A percentile compares a stretch with the other conserved stretches of the same genome.
Conservation (phyloP, 108 stramenopile species). For the Cyclostephanos tholiformis region DNA sequence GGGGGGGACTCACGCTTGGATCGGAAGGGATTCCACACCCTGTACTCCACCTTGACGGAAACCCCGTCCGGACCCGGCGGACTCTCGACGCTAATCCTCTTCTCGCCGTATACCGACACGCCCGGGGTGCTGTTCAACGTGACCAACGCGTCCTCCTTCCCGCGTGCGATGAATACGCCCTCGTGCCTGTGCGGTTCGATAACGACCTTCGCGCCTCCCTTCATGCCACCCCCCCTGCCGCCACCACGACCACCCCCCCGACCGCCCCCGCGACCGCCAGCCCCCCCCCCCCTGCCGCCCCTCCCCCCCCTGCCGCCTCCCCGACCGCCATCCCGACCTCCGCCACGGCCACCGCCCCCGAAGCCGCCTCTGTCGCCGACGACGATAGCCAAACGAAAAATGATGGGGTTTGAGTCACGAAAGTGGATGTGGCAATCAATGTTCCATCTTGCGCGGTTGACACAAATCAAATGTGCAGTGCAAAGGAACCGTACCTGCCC, state of each 20-base stretch:
- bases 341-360: slow-evolving; percentile 54
- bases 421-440: too few species aligned
- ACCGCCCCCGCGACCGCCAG: slow-evolving; percentile 51
- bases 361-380: slow-evolving; percentile 55
- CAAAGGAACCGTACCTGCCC: neutral
- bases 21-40: slow-evolving; percentile 99
- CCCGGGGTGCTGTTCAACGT: slow-evolving; percentile 98
- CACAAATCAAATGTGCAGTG: too few species aligned
- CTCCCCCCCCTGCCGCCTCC: slow-evolving; percentile 57
- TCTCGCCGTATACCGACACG: slow-evolving; percentile 99
- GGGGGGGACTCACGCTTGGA: slow-evolving; percentile 86
- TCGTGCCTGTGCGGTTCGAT: slow-evolving; percentile 97
- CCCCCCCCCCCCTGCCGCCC: slow-evolving; percentile 31
- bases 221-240: slow-evolving; percentile 82
- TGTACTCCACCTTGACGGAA: slow-evolving; percentile 97
- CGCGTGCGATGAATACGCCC: slow-evolving; percentile 98
- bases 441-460: too few species aligned
- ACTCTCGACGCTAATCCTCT: slow-evolving; percentile 94
- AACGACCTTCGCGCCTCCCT: slow-evolving; percentile 95
- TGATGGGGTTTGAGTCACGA: neutral
- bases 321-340: slow-evolving; percentile 54
- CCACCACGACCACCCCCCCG: slow-evolving; percentile 75
- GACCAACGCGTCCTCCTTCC: slow-evolving; percentile 98
- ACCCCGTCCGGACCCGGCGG: slow-evolving; percentile 86
- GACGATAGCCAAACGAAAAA: slow-evolving; percentile 10